Evolutionary conservation across 139 green algal species (phyloP), one percentile per base, ranked within the genome.

Genomic region (Chlorella sp.): DNA sequence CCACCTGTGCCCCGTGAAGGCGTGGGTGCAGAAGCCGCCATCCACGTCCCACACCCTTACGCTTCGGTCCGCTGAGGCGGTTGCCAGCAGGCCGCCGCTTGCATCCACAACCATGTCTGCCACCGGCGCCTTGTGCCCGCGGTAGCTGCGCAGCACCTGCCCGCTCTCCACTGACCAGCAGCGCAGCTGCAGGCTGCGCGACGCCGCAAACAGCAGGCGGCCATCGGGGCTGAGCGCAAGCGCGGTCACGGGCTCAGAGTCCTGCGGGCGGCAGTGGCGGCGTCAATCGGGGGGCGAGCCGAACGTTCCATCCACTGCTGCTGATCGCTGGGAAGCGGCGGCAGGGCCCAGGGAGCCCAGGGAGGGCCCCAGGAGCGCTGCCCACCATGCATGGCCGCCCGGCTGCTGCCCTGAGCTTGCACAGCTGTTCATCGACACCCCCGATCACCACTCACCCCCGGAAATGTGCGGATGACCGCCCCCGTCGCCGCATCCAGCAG

Each of bases 11-110:
- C 93, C 94, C 9, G 76, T 82, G 84, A 99, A 98, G 34, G 88
- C 84, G 86, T 99, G 97, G 30, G 97, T 99, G 91, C 94, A 97
- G 87, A 92, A 98, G 41, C 92, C 93, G 48, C 89, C 91, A 2
- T 94, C 86, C 48, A 93, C 81, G 81, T 98, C 94, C 88, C 92
- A 96, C 46, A 98, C 93, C 40, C 94, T 90, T 62, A 95, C 91
- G 17, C 69, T 88, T 14, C 91, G 85, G 89, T 98, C 96, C 16
- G 96, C 93, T 40, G 86, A 90, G 16, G 80, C 94, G 4, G 89
- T 98, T 11, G 94, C 96, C 54, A 99, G 89, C 75, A 96, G 92
- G 26, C 90, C 90, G 0, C 95, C 94, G 26, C 91, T 93, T 0
- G 92, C 69, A 75, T 99, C 95, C 40, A 98, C 90, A 0, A 87